Evolutionary conservation across 805 yeast genomes (phyloP).

Genomic region (Millerozyma acaciae): DNA sequence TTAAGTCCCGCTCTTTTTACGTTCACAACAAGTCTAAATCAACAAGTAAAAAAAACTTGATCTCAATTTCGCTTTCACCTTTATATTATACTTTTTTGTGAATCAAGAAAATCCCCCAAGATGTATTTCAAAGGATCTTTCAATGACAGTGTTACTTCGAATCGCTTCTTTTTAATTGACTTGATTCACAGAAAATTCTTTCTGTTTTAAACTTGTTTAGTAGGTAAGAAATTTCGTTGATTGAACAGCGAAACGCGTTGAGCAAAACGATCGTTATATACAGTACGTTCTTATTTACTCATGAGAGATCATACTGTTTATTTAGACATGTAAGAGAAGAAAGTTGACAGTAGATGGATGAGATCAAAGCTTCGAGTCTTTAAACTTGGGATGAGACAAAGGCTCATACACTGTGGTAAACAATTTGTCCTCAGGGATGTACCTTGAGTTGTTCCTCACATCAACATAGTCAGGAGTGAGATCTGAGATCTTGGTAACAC

Average conservation of each 20-base stretch:
- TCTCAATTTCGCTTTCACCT: too few relatives aligned
- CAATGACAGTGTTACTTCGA: too few relatives aligned
- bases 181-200: too few relatives aligned
- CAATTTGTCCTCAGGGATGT: slow-evolving; percentile 53
- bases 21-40: too few relatives aligned
- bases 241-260: slow-evolving; percentile 9
- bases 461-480: slow-evolving; percentile 64
- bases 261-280: slow-evolving; percentile 2
- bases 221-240: slow-evolving; percentile 3
- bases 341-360: neutral
- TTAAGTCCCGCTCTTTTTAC: too few relatives aligned
- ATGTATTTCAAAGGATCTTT: too few relatives aligned
- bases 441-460: slow-evolving; percentile 39
- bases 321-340: neutral
- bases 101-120: too few relatives aligned
- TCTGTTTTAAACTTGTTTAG: slow-evolving; percentile 3
- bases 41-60: too few relatives aligned
- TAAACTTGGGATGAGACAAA: slow-evolving; percentile 51
- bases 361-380: slow-evolving; percentile 19
- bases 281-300: too few relatives aligned
- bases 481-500: slow-evolving; percentile 49
- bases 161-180: too few relatives aligned
- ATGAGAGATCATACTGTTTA: too few relatives aligned
- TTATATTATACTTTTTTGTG: too few relatives aligned
- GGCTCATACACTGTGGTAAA: slow-evolving; percentile 55